phyloP scores from a whole-genome alignment of 2,329 filamentous ascomycete genomes.

The Epicoccum sorghinum region DNA sequence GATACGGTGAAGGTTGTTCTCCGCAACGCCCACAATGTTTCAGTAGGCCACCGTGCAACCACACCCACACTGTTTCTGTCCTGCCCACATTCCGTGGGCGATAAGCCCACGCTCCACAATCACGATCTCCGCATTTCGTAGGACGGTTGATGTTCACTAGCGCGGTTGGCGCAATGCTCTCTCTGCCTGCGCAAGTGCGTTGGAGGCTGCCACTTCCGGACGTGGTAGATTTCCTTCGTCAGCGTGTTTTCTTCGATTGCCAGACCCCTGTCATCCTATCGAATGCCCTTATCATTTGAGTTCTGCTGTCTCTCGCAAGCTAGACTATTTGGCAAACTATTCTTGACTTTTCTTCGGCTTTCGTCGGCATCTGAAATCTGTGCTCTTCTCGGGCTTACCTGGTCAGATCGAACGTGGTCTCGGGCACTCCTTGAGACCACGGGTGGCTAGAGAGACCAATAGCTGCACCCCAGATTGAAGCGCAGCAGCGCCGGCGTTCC shows the following conservation, averaged over 20 bases:
- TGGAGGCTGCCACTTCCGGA: slow-evolving; percentile 17
- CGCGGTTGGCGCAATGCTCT: slow-evolving; percentile 11
- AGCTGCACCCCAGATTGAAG: slow-evolving; percentile 36
- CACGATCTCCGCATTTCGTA: slow-evolving; percentile 20
- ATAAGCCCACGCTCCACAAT: slow-evolving; percentile 26
- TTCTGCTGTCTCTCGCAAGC: slow-evolving; percentile 8
- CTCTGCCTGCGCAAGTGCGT: neutral
- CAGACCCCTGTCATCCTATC: slow-evolving; percentile 12
- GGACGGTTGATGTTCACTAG: slow-evolving; percentile 1
- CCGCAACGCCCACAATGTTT: slow-evolving; percentile 17
- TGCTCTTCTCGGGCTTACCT: slow-evolving; percentile 8
- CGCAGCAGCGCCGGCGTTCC: slow-evolving; percentile 22
- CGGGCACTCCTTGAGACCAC: slow-evolving; percentile 2
- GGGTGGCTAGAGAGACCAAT: slow-evolving; percentile 8
- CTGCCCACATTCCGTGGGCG: slow-evolving; percentile 21
- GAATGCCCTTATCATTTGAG: slow-evolving; percentile 9
- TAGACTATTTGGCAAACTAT: neutral
- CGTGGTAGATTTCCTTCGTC: slow-evolving; percentile 17
- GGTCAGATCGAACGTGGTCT: slow-evolving; percentile 1
- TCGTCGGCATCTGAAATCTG: slow-evolving; percentile 3
- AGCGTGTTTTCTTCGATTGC: slow-evolving; percentile 5
- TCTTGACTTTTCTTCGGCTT: slow-evolving; percentile 5
- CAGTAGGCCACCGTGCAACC: slow-evolving; percentile 14
- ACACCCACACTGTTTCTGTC: slow-evolving; percentile 20
- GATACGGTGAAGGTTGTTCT: slow-evolving; percentile 16